Evolutionary conservation across 2,329 filamentous ascomycete genomes (phyloP), one percentile per base, ranked within the genome.

Genomic region (Trichoderma sp.): DNA sequence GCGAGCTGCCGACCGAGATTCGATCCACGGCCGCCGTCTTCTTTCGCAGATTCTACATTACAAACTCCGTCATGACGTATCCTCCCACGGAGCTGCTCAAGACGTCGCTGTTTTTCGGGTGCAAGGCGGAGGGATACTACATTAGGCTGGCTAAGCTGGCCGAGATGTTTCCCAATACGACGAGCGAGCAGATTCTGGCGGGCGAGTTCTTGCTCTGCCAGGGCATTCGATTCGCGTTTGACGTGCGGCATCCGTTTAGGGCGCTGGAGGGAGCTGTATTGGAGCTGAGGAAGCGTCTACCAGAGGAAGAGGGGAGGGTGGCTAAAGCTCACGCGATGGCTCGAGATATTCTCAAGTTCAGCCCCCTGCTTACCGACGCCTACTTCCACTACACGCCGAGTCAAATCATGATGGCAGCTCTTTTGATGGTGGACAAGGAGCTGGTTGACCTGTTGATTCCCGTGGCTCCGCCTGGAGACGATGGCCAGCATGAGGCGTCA

Each of bases 361-460:
- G 93, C 71, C 93, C 94, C 0, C 84, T 97, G 65, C 87, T 98
- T 73, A 97, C 95, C 30, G 96, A 99, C 77, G 94, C 90, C n/a
- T 98, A 98, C 83, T 98, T 98, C 82, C 92, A 97, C 81, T 98
- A 93, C 82, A 95, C 95, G 0, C 96, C 96, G 0, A 92, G 93
- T 28, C 96, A 99, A 80, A 97, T 98, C 79, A 95, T 95, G 90
- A 87, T 98, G 72, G 91, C 93, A 0, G 90, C 95, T 0, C 82
- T 98, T 32, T 85, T 91, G 15, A 87, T 97, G 66, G 93, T 91
- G 0, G 95, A 98, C 78, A 82, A 85, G 53, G 88, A 86, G 0
- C 82, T 96, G 36, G 78, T 86, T 3, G 85, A 88, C 72, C 79
- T 81, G 4, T 74, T 89, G 58, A 77, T 88, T 13, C 81, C 83